Conservation (phyloP, 2,329 filamentous ascomycete genomes). For the Penicillium sp. region DNA sequence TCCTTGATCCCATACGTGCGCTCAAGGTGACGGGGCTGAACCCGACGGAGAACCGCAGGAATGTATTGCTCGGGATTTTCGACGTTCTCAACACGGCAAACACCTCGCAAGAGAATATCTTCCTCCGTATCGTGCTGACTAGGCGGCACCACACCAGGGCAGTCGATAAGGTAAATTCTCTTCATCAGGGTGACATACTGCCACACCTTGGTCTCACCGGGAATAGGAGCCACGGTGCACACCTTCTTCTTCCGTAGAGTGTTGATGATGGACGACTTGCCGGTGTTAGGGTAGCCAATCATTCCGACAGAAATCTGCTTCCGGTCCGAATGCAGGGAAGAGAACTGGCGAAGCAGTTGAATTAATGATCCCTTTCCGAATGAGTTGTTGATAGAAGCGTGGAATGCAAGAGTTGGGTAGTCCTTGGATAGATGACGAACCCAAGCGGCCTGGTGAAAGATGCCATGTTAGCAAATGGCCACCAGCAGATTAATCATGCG, state of each 20-base stretch:
- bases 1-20: constrained; percentile 84
- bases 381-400: constrained; percentile 88
- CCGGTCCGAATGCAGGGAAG: constrained; percentile 75
- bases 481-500: constrained; percentile 32
- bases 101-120: constrained; percentile 82
- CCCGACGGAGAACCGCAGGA: constrained; percentile 68
- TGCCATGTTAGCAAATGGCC: constrained; percentile 28
- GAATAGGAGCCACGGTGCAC: constrained; percentile 86
- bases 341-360: constrained; percentile 86
- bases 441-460: constrained; percentile 70
- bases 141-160: constrained; percentile 90
- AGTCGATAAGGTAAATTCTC: constrained; percentile 91
- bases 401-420: constrained; percentile 89
- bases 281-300: constrained; percentile 85
- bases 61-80: constrained; percentile 97
- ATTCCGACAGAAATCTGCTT: constrained; percentile 94
- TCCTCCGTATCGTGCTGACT: constrained; percentile 75
- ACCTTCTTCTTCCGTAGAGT: constrained; percentile 91
- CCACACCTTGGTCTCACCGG: constrained; percentile 96
- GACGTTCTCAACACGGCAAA: constrained; percentile 91
- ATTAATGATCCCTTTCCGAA: constrained; percentile 96
- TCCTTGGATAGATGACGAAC: constrained; percentile 82
- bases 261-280: constrained; percentile 97
- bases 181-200: constrained; percentile 96
- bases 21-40: constrained; percentile 82